Conservation (phyloP, 177 flowering plant genomes). For the Vitis hybrid region DNA sequence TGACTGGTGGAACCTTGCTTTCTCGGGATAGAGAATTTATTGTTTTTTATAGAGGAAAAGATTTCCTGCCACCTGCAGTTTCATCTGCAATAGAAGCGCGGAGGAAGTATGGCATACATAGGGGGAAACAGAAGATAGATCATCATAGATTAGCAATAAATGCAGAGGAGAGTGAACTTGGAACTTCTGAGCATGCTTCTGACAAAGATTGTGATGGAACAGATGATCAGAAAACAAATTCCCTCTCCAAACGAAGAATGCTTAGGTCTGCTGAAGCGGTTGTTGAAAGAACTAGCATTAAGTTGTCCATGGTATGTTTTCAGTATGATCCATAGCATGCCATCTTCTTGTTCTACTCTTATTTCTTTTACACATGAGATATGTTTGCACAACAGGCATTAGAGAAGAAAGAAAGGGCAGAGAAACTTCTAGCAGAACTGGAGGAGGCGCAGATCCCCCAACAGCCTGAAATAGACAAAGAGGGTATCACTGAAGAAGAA, state of each 20-base stretch:
- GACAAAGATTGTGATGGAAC: slow-evolving; percentile 16
- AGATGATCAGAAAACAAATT: slow-evolving; percentile 17
- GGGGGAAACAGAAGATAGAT: slow-evolving; percentile 14
- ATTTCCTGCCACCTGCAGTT: slow-evolving; percentile 86
- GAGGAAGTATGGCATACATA: slow-evolving; percentile 31
- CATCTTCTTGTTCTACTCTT: slow-evolving; percentile 6
- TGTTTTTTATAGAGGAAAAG: slow-evolving; percentile 90
- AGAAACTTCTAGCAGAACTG: slow-evolving; percentile 67
- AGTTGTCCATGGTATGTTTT: slow-evolving; percentile 59
- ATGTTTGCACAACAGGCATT: slow-evolving; percentile 47
- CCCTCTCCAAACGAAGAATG: slow-evolving; percentile 25
- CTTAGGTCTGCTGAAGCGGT: slow-evolving; percentile 27
- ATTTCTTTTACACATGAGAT: background rate
- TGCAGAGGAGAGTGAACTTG: slow-evolving; percentile 15
- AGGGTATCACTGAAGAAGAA: slow-evolving; percentile 90
- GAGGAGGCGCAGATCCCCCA: slow-evolving; percentile 43
- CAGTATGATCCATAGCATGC: background rate
- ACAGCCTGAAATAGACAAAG: slow-evolving; percentile 60
- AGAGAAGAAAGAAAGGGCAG: slow-evolving; percentile 76
- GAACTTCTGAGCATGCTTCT: slow-evolving; percentile 17
- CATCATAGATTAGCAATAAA: slow-evolving; percentile 10
- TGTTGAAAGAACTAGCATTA: slow-evolving; percentile 42
- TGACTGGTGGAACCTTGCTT: slow-evolving; percentile 87
- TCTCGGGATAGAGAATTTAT: slow-evolving; percentile 78
- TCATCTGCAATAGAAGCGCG: slow-evolving; percentile 79